Percentiles rank a stretch among this genome's conserved stretches.
phyloP scores from a whole-genome alignment of 2,329 filamentous ascomycete genomes.

The Nothomitra cinnamomea region DNA sequence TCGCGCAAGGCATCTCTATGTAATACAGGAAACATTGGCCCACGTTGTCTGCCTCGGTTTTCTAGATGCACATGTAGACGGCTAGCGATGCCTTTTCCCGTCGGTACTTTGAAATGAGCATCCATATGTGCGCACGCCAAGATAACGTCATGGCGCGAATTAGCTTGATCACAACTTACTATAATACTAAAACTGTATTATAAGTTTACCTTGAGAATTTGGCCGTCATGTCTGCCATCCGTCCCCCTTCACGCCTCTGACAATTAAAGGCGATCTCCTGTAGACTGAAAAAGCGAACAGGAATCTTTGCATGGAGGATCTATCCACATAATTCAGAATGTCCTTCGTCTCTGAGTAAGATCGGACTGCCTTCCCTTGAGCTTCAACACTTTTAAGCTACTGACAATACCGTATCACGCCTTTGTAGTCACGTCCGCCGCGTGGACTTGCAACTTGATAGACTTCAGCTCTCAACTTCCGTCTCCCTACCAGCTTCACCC shows the following conservation, averaged over 20 bases:
- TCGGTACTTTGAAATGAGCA: too few relatives aligned
- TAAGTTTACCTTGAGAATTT: too few relatives aligned
- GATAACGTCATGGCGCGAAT: not conserved
- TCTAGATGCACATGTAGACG: too few relatives aligned
- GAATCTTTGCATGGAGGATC: not conserved
- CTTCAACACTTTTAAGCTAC: not conserved
- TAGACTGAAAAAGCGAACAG: not conserved
- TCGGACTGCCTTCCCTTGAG: slow-evolving; percentile 5
- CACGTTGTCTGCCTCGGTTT: too few relatives aligned
- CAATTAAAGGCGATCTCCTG: too few relatives aligned
- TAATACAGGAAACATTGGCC: too few relatives aligned
- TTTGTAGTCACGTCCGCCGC: slow-evolving; percentile 39
- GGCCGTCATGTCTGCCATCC: too few relatives aligned
- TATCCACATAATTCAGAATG: slow-evolving; percentile 17
- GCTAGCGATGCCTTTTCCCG: too few relatives aligned
- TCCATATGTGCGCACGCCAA: not conserved
- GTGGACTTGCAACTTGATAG: slow-evolving; percentile 50
- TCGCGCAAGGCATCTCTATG: too few relatives aligned
- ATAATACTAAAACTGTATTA: too few relatives aligned
- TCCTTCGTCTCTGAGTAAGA: slow-evolving; percentile 31
- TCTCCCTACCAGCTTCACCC: slow-evolving; percentile 10
- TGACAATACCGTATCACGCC: not conserved
- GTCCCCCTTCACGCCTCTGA: too few relatives aligned
- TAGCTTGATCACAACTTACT: too few relatives aligned
- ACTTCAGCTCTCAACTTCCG: slow-evolving; percentile 30